Evolutionary conservation across 140 eudicot species (phyloP), one percentile per base, ranked within the genome.

Genomic region (Anethum foeniculum): DNA sequence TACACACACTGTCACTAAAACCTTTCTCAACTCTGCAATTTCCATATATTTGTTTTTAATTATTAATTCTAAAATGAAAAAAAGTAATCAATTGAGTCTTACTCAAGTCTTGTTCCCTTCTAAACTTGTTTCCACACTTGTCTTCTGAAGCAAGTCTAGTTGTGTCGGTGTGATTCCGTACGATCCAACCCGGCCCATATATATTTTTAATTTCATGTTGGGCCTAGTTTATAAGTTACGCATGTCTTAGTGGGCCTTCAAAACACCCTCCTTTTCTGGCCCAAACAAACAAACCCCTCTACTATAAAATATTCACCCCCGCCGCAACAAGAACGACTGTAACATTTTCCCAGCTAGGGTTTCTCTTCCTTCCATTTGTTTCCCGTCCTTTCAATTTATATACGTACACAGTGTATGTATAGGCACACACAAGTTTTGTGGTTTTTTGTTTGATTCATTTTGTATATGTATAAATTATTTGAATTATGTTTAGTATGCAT

Each of bases 41-140:
- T 36, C 83, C 95, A 90, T 90, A 38, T 77, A 75, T 68, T 82
- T 47, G 2, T 12, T 47, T 47, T 47, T 2, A 47, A 2, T 47
- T 0, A 47, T 47, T 14, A 47, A 13, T 51, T 51, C 7, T 51
- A 6, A n/a, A 54, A 54, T 18, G 9, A 52, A 52, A 6, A 6
- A 4, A n/a, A 54, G 28, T 14, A 23, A 23, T 58, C 12, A 58
- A 58, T 30, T n/a, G 12, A 58, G 30, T 56, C 64, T 39, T 0
- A 41, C 46, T 41, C 46, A 41, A 41, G 46, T 41, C 46, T 41
- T 41, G 46, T 41, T 41, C 46, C 5, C 44, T 41, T 21, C 32
- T 7, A 58, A 21, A 58, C 30, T 23, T 23, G 30, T 1, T n/a
- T n/a, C 13, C 13, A 47, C 51, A 47, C 51, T 46, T 46, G 49